Conservation (phyloP, 148 eudicot species). For the Rheum nobile region DNA sequence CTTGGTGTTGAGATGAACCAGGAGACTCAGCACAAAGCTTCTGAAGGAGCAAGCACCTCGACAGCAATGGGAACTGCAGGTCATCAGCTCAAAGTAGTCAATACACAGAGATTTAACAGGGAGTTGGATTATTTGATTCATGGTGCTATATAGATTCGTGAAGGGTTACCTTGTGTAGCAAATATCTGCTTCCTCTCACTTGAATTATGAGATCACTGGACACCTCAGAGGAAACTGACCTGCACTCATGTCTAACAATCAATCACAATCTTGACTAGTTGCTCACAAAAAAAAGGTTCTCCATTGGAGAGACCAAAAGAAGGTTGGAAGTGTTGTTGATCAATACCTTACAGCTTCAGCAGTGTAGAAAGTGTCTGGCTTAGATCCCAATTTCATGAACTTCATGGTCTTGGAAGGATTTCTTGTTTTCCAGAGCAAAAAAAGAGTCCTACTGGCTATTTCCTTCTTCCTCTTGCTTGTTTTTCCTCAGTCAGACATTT, state of each 20-base stretch:
- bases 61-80: constrained; percentile 71
- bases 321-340: not conserved
- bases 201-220: constrained; percentile 82
- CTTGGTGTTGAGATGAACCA: constrained; percentile 45
- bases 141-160: not conserved
- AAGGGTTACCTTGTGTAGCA: constrained; percentile 74
- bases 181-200: constrained; percentile 60
- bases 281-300: not conserved
- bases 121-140: not conserved
- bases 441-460: not conserved
- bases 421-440: not conserved
- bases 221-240: constrained; percentile 84
- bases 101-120: not conserved
- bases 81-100: constrained; percentile 9
- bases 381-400: constrained; percentile 94
- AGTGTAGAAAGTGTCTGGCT: constrained; percentile 78
- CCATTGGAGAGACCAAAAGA: not conserved
- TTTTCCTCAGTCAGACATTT: constrained; percentile 1
- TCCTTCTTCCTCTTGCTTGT: not conserved
- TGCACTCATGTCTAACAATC: constrained; percentile 17
- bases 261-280: not conserved
- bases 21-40: constrained; percentile 52
- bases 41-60: constrained; percentile 69
- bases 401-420: constrained; percentile 38
- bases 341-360: constrained; percentile 69